Percentiles rank a stretch among this genome's conserved stretches.
Conservation (phyloP, 176 grass and related monocot genomes). For the Calamus simplicifolius region DNA sequence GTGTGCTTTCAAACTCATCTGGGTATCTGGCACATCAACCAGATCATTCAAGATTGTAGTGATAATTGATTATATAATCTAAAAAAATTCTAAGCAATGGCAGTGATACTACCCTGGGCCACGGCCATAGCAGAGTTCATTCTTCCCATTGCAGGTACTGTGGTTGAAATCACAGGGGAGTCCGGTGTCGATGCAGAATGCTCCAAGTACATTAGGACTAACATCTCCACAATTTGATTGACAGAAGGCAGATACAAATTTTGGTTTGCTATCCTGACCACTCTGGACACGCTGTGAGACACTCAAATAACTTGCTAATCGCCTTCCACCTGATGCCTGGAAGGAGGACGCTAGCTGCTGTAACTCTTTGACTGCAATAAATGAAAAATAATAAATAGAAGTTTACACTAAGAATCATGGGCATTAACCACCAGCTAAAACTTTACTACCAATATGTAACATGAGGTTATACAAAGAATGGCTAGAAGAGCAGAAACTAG, state of each 20-base stretch:
- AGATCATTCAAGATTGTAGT: too few species aligned
- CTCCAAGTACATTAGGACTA: conserved; percentile 92
- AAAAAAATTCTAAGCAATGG: too few species aligned
- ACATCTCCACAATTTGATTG: conserved; percentile 99
- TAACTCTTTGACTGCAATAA: conserved; percentile 58
- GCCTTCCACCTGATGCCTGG: conserved; percentile 64
- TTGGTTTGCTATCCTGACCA: conserved; percentile 32
- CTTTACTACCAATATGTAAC: too few species aligned
- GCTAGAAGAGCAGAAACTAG: conserved; percentile 4
- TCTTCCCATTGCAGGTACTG: conserved; percentile 95
- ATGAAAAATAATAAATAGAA: conserved; percentile 20
- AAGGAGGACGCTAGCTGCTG: conserved; percentile 70
- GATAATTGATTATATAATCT: too few species aligned
- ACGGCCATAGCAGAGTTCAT: conserved; percentile 92
- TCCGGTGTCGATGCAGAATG: conserved; percentile 87
- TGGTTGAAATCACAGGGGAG: conserved; percentile 96
- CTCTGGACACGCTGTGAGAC: conserved; percentile 60
- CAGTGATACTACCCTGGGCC: conserved; percentile 56
- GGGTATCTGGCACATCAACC: conserved; percentile 54
- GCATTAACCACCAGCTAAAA: too few species aligned
- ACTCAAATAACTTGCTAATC: conserved; percentile 43
- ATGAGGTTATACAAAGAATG: too few species aligned
- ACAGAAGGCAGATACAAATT: conserved; percentile 95
- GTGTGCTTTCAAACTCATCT: conserved; percentile 94
- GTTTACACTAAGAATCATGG: not conserved